phyloP scores from a whole-genome alignment of 192 early-diverging fungal genomes.

The Coemansia javaensis region DNA sequence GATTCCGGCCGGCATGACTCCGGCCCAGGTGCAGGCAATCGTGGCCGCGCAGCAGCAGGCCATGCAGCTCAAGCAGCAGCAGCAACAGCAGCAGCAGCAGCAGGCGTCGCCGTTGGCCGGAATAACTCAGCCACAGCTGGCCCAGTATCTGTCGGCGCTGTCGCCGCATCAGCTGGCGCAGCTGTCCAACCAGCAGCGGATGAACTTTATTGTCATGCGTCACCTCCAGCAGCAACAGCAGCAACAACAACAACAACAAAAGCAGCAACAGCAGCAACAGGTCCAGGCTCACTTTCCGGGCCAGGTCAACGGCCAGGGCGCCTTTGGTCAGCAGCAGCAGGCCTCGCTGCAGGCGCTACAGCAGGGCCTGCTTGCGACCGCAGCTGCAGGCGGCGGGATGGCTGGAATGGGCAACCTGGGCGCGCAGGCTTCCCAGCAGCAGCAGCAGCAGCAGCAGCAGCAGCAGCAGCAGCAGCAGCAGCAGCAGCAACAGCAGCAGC shows the following conservation, averaged over 20 bases:
- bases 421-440: too few relatives aligned
- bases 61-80: conserved; percentile 29
- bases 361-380: conserved; percentile 11
- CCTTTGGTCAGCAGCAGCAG: conserved; percentile 26
- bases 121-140: conserved; percentile 36
- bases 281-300: neutral
- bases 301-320: conserved; percentile 5
- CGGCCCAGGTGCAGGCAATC: conserved; percentile 20
- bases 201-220: conserved; percentile 32
- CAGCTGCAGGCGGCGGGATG: conserved; percentile 7
- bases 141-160: conserved; percentile 40
- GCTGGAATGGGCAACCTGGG: conserved; percentile 9
- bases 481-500: too few relatives aligned
- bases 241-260: conserved; percentile 19
- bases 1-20: neutral
- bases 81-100: conserved; percentile 25
- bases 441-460: too few relatives aligned
- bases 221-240: conserved; percentile 45
- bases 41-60: conserved; percentile 28
- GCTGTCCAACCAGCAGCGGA: conserved; percentile 38
- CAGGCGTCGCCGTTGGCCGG: conserved; percentile 6
- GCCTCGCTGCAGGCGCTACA: conserved; percentile 18
- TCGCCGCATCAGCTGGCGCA: conserved; percentile 46
- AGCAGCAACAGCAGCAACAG: neutral
- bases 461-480: too few relatives aligned